phyloP scores from a whole-genome alignment of 352 stramenopile genomes.

The Phytophthora foliorum region DNA sequence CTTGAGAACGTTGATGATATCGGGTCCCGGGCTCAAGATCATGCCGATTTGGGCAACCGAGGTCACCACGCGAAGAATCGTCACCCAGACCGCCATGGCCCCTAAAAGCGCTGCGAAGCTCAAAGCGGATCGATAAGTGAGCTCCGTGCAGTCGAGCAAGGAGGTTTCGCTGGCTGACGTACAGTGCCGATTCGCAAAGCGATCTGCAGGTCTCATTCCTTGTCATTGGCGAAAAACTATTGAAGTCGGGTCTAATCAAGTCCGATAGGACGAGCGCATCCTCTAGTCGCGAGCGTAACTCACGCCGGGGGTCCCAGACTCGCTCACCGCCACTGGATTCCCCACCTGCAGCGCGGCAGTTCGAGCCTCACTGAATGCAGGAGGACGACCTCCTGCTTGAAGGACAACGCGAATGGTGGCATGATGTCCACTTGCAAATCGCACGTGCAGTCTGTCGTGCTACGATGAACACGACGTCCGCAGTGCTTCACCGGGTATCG shows the following conservation, averaged over 20 bases:
- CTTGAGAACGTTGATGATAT: constrained; percentile 29
- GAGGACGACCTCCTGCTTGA: no score
- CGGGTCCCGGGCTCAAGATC: constrained; percentile 30
- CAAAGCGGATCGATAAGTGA: constrained; percentile 27
- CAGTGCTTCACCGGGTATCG: no score
- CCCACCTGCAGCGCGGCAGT: neutral
- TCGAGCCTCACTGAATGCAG: no score
- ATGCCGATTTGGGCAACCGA: constrained; percentile 33
- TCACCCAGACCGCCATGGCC: constrained; percentile 23
- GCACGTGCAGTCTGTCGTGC: no score
- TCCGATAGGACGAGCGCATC: constrained; percentile 31
- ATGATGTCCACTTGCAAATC: no score
- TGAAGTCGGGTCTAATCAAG: constrained; percentile 20
- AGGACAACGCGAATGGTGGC: no score
- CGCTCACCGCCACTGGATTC: neutral
- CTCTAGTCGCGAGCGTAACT: constrained; percentile 11
- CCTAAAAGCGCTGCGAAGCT: neutral
- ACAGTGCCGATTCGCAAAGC: constrained; percentile 8
- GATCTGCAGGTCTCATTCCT: constrained; percentile 5
- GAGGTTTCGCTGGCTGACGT: constrained; percentile 26
- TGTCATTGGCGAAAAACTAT: constrained; percentile 13
- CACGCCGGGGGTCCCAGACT: neutral
- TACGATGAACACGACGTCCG: no score
- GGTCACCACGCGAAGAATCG: constrained; percentile 33
- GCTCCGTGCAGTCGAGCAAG: neutral